Base-by-base conservation (phyloP, 2,329 filamentous ascomycete genomes). In the Talaromyces sp. region DNA sequence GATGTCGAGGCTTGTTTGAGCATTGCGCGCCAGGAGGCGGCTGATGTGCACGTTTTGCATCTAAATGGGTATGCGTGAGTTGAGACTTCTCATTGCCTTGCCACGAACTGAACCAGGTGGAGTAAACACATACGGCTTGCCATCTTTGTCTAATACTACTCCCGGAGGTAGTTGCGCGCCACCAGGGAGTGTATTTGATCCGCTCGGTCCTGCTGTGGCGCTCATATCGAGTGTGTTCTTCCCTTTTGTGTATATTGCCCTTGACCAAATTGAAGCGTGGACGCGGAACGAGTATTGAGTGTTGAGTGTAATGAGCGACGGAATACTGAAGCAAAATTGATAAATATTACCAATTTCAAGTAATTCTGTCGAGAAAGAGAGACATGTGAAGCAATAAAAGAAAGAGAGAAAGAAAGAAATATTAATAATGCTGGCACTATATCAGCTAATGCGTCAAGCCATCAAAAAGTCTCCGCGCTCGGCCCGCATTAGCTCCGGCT, bases 101-200 rank as follows among this genome's bases (percentile, higher is more conserved):
- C 27, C 27, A 31, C 27, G 47, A 16, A 3, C 6, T 16, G 41
- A 41, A 9, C 41, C 33, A 54, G 31, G 8, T 19, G n/a, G 31
- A 19, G n/a, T 10, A n/a, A 45, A 13, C 64, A 73, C 80, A 39
- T 73, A 83, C 81, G 81, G 81, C 71, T 83, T 83, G 62, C 81
- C 81, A 72, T 83, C 80, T 68, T 81, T 81, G 64, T 78, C 81
- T 56, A 83, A 73, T 2, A 83, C 78, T n/a, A 82, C 78, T n/a
- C 81, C 80, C 54, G 79, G 80, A n/a, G 79, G 77, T 22, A 77
- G 68, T 39, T 74, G 74, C 64, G 75, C 7, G 63, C 39, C 33
- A 16, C 35, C 33, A 24, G n/a, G 41, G 3, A 50, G 50, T 56
- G 27, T 52, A 43, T 43, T 62, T 13, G 63, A 61, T 31, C 39